phyloP scores from a whole-genome alignment of 2,329 filamentous ascomycete species.

The Bimuria novae-zelandiae region DNA sequence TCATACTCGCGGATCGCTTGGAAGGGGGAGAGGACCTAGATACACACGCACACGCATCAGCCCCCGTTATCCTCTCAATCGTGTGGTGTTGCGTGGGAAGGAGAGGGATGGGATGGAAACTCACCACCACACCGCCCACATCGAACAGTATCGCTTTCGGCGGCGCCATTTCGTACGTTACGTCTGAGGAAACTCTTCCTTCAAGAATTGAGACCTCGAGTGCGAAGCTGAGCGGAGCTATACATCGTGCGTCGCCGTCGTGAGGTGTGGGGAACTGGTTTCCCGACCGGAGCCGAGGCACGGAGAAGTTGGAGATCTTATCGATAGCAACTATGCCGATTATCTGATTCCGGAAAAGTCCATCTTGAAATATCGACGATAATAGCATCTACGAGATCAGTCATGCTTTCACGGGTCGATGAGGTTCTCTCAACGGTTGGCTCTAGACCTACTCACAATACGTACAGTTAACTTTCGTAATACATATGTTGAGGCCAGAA shows the following conservation, averaged over 20 bases:
- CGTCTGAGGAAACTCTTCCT: neutral
- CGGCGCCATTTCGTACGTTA: constrained; percentile 6
- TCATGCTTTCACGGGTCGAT: no score
- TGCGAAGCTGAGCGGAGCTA: neutral
- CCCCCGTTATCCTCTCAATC: no score
- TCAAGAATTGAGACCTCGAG: no score
- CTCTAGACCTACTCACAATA: no score
- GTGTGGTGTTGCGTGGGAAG: constrained; percentile 14
- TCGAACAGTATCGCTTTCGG: constrained; percentile 71
- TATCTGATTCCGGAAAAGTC: neutral
- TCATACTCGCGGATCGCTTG: constrained; percentile 94
- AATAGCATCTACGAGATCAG: no score
- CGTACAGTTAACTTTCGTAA: no score
- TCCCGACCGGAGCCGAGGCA: constrained; percentile 15
- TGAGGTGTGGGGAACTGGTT: constrained; percentile 5
- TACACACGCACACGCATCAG: no score
- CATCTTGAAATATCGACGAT: neutral
- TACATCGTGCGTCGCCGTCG: constrained; percentile 3
- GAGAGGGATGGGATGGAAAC: neutral
- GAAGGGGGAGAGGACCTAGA: constrained; percentile 85
- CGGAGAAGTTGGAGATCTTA: neutral
- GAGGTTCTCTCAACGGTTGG: no score
- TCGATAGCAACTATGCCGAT: no score
- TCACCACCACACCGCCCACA: constrained; percentile 89
- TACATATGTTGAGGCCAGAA: no score